Conservation (phyloP, 768 basidiomycete genomes). For the Tylopilus rubrobrunneus region DNA sequence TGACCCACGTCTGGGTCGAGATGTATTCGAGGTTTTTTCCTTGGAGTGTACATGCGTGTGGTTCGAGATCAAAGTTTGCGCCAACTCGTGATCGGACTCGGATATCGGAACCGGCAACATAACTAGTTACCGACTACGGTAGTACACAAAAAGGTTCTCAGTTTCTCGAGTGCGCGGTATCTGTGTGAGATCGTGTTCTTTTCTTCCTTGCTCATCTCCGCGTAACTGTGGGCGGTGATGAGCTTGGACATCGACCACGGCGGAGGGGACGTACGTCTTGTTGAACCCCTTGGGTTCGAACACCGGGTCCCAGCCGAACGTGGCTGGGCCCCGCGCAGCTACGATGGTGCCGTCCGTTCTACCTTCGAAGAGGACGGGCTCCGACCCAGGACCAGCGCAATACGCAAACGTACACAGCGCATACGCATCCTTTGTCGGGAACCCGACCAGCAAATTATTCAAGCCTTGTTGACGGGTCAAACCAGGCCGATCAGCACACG, state of each 20-base stretch:
- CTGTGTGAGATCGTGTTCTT: slow-evolving; percentile 69
- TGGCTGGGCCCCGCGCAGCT: slow-evolving; percentile 66
- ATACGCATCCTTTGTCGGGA: slow-evolving; percentile 73
- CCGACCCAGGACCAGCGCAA: slow-evolving; percentile 72
- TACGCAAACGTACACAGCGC: slow-evolving; percentile 98
- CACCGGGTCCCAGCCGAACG: slow-evolving; percentile 90
- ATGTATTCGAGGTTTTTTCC: slow-evolving; percentile 24
- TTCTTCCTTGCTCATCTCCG: slow-evolving; percentile 60
- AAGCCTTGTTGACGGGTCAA: slow-evolving; percentile 44
- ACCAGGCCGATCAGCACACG: neutral
- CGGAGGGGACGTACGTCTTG: slow-evolving; percentile 56
- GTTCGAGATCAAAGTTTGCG: neutral
- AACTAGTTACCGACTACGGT: slow-evolving; percentile 5
- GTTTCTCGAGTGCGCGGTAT: slow-evolving; percentile 57
- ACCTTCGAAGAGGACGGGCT: slow-evolving; percentile 84
- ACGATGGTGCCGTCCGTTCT: slow-evolving; percentile 89
- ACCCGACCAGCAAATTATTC: slow-evolving; percentile 76
- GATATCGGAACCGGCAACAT: slow-evolving; percentile 15
- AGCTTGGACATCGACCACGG: neutral
- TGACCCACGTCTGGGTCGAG: slow-evolving; percentile 12
- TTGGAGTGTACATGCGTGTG: slow-evolving; percentile 22
- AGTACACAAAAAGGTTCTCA: slow-evolving; percentile 38
- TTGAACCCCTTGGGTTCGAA: slow-evolving; percentile 77
- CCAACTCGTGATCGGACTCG: slow-evolving; percentile 6
- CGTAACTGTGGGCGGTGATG: slow-evolving; percentile 40